Evolutionary conservation across 192 early-diverging fungal genomes (phyloP), one percentile per base, ranked within the genome.

Genomic region (Entrophospora sp.): DNA sequence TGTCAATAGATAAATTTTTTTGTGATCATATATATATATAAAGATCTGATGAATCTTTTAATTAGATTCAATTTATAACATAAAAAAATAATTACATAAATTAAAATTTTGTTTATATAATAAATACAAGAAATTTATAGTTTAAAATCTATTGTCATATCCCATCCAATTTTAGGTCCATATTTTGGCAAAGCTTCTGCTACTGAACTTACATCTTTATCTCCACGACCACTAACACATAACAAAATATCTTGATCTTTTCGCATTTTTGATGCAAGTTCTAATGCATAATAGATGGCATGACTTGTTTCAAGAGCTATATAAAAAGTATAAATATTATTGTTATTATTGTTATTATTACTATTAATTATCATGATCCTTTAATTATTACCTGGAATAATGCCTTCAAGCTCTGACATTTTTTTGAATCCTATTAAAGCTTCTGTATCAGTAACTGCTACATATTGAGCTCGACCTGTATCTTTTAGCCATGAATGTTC

Each of bases 141-240:
- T n/a, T n/a, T n/a, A n/a, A n/a, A n/a, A 43, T 43, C 42, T 38
- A 87, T 81, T 61, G 83, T 77, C 24, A 91, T 71, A 68, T 91
- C 87, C 96, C 95, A 98, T 48, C 87, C 93, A 73, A 98, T 98
- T 74, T 87, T 76, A 8, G 90, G 90, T 20, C 96, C 95, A 59
- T 95, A 78, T 61, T 78, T 90, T 10, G 96, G 95, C 63, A 98
- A 75, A 12, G 85, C 85, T 74, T 95, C 92, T 5, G 88, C 89
- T 34, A 98, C 94, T 13, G 91, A 90, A 65, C 89, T 75, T 67
- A 99, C 91, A 72, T 99, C 96, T 81, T 97, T 99, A 81, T 99
- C 96, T 59, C 96, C 96, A 37, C 96, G 83, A 32, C 96, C 95
- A 68, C 85, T 88, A 36, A 99, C 71, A 66, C 92, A 94, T 40